Evolutionary conservation across 768 basidiomycete species (phyloP).

Genomic region (Lentinula sp.): DNA sequence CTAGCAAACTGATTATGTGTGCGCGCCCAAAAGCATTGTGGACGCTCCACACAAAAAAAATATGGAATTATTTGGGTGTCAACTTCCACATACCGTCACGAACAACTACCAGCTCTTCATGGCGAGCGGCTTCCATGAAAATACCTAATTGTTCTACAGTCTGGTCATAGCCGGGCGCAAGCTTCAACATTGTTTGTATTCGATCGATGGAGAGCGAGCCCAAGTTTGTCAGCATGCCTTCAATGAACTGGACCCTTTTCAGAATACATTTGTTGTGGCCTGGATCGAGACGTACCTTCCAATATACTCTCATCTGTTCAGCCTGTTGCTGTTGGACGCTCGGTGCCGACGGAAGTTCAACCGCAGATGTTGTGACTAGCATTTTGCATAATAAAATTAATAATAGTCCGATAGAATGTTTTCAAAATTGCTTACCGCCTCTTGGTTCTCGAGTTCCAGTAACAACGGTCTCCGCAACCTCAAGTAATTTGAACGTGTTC

Average conservation of each 20-base stretch:
- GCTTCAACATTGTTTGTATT: slow-evolving; percentile 86
- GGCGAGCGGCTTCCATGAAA: slow-evolving; percentile 78
- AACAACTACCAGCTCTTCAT: slow-evolving; percentile 68
- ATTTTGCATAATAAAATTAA: neutral
- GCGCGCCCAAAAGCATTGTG: no score
- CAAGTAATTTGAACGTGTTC: slow-evolving; percentile 59
- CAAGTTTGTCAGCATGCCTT: slow-evolving; percentile 88
- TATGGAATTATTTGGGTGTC: slow-evolving; percentile 6
- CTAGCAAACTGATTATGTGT: no score
- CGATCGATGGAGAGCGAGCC: slow-evolving; percentile 68
- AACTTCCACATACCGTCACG: slow-evolving; percentile 71
- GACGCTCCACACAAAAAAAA: neutral
- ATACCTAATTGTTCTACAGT: slow-evolving; percentile 69
- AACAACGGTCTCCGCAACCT: slow-evolving; percentile 46
- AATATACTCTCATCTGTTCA: slow-evolving; percentile 83
- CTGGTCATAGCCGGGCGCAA: slow-evolving; percentile 78
- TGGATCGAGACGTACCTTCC: slow-evolving; percentile 55
- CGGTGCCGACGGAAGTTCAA: slow-evolving; percentile 42
- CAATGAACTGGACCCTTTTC: slow-evolving; percentile 56
- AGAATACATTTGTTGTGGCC: neutral
- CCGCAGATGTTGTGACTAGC: slow-evolving; percentile 17
- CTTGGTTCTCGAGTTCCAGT: slow-evolving; percentile 19
- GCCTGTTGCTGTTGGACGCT: slow-evolving; percentile 70
- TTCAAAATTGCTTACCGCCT: slow-evolving; percentile 15
- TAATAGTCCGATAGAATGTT: neutral